These are phyloP conservation scores for Teratosphaeria viscida DNA, from an alignment of 2,329 filamentous ascomycete species.

Conservation along the genomic window DNA sequence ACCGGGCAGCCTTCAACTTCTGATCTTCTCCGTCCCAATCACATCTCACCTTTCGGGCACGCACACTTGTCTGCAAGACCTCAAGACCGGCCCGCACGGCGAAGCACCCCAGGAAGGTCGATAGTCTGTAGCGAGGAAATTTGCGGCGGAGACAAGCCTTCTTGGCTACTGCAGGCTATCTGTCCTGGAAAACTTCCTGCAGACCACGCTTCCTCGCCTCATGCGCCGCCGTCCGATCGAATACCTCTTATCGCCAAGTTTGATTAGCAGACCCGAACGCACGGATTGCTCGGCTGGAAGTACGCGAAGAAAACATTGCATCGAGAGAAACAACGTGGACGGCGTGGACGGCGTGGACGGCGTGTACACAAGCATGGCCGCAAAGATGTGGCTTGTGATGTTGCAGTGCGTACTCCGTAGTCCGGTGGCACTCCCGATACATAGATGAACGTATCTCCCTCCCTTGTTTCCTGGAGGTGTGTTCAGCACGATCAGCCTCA, in stretches of 20 bases:
- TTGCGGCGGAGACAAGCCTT: neutral
- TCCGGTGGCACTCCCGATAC: neutral
- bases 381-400: neutral
- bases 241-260: neutral
- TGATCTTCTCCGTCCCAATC: neutral
- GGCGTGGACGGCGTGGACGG: neutral
- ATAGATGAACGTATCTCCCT: neutral
- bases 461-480: neutral
- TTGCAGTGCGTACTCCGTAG: neutral
- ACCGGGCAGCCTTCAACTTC: neutral
- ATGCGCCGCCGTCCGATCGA: neutral
- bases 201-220: neutral
- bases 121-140: neutral
- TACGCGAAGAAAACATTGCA: neutral
- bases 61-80: neutral
- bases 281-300: neutral
- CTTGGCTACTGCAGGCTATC: neutral
- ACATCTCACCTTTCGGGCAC: neutral
- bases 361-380: neutral
- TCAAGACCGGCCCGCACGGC: neutral
- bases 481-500: neutral
- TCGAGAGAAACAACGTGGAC: neutral
- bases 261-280: neutral
- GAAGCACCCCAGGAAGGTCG: neutral
- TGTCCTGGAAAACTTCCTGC: neutral